phyloP scores from a whole-genome alignment of 257 asterid genomes.

The Salvia hispanica region DNA sequence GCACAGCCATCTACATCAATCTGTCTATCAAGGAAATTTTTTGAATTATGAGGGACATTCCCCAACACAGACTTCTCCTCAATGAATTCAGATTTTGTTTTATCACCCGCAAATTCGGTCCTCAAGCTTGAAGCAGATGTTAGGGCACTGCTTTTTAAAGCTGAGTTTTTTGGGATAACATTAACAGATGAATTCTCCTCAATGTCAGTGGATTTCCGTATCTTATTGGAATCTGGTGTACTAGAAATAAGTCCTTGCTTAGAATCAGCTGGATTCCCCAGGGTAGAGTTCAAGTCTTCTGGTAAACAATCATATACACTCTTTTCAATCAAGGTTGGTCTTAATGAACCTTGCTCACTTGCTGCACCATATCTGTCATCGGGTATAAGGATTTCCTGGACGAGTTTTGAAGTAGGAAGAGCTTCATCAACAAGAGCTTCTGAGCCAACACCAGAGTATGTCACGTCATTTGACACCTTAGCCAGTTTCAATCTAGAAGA shows the following conservation, averaged over 20 bases:
- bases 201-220: constrained; percentile 29
- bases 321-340: constrained; percentile 28
- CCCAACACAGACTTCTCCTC: constrained; percentile 30
- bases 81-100: constrained; percentile 29
- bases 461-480: constrained; percentile 42
- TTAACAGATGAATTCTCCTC: constrained; percentile 38
- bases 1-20: constrained; percentile 25
- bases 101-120: constrained; percentile 39
- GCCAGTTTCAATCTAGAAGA: constrained; percentile 50
- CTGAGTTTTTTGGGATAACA: constrained; percentile 35
- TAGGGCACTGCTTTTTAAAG: constrained; percentile 22
- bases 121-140: constrained; percentile 39
- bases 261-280: constrained; percentile 31
- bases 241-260: constrained; percentile 35
- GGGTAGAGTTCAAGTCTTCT: constrained; percentile 30
- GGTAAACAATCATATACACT: constrained; percentile 32
- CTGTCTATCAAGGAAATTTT: constrained; percentile 25
- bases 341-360: constrained; percentile 34
- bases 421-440: constrained; percentile 37
- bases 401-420: constrained; percentile 35
- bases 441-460: constrained; percentile 39
- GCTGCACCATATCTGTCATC: constrained; percentile 30
- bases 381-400: constrained; percentile 33
- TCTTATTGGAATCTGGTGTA: constrained; percentile 32
- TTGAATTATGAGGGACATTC: constrained; percentile 27